These are phyloP conservation scores for Penicillium sclerotigenum DNA, from an alignment of 2,329 filamentous ascomycete genomes.

Conservation along the genomic window DNA sequence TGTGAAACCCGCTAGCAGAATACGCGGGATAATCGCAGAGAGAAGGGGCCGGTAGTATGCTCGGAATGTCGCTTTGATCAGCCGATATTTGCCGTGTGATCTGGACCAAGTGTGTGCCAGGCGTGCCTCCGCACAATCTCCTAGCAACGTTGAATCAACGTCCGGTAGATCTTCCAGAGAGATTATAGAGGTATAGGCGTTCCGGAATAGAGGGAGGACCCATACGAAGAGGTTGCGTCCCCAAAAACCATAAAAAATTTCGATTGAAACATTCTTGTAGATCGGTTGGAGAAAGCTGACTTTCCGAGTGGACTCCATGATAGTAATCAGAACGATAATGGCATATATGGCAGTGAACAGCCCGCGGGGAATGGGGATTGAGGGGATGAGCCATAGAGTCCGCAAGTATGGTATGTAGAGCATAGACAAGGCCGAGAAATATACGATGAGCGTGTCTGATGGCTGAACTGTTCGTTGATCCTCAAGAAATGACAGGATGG, in stretches of 20 bases:
- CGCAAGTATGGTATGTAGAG: conserved; percentile 6
- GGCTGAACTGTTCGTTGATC: conserved; percentile 10
- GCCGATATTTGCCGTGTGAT: neutral
- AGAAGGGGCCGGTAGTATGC: conserved; percentile 12
- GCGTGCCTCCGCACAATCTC: neutral
- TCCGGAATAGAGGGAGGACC: conserved; percentile 42
- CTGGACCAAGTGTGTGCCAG: conserved; percentile 2
- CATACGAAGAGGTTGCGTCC: conserved; percentile 49
- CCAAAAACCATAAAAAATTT: conserved; percentile 48
- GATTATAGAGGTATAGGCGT: conserved; percentile 46
- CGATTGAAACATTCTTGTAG: conserved; percentile 29
- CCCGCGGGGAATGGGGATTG: neutral
- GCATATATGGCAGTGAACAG: conserved; percentile 1
- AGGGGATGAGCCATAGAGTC: conserved; percentile 9
- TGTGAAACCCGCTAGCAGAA: conserved; percentile 15
- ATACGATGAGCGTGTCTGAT: conserved; percentile 9
- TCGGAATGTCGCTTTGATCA: conserved; percentile 10
- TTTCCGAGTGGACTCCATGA: neutral
- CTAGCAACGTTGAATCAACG: conserved; percentile 28
- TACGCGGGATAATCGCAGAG: conserved; percentile 27
- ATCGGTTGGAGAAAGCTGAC: no score
- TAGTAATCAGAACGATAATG: neutral
- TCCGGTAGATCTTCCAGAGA: conserved; percentile 44
- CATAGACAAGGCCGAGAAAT: conserved; percentile 4
- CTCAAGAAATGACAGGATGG: conserved; percentile 12